Base-by-base conservation (phyloP, 129 eudicot species). In the Glebionis coronaria region DNA sequence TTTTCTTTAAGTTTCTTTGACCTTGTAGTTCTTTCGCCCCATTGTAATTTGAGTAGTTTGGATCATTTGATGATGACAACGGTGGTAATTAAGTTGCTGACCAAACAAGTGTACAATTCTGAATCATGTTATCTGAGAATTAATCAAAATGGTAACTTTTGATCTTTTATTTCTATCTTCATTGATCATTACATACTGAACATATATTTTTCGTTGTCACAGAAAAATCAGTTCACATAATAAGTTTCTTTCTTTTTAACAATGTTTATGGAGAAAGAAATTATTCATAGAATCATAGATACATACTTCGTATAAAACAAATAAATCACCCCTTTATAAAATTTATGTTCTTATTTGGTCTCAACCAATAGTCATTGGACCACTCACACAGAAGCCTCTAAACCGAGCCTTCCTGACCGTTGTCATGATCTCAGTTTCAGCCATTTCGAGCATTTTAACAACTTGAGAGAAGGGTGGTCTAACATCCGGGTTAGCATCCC, bases 371-470 rank as follows among this genome's bases (percentile, higher is more conserved):
- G 96, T 89, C 96, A 89, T 89, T 9, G 96, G 96, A 3, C 16
- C 13, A 60, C 49, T 60, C 38, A 85, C 67, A 76, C 96, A 89
- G 78, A 84, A 89, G 31, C 67, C 29, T 82, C 96, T 76, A 80
- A 89, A 89, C 45, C 90, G 93, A 16, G 96, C 96, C 69, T 86
- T 89, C 38, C 96, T 73, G 54, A 83, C 96, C n/a, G 84, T 79
- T 31, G 90, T 89, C 88, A 86, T 79, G 67, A 89, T 75, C 81
- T 85, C 94, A 3, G 44, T 79, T 77, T 89, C 88, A 0, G 96
- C 96, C 72, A 78, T 65, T 76, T 89, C 96, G 5, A 89, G 88
- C 96, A 89, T 86, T 66, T 76, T 68, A 61, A 88, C 96, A 0
- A 88, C 86, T 58, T 88, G 80, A 25, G 80, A 53, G 73, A 89